Evolutionary conservation across 352 stramenopile genomes (phyloP).

Genomic region (Pythium plurisporium): DNA sequence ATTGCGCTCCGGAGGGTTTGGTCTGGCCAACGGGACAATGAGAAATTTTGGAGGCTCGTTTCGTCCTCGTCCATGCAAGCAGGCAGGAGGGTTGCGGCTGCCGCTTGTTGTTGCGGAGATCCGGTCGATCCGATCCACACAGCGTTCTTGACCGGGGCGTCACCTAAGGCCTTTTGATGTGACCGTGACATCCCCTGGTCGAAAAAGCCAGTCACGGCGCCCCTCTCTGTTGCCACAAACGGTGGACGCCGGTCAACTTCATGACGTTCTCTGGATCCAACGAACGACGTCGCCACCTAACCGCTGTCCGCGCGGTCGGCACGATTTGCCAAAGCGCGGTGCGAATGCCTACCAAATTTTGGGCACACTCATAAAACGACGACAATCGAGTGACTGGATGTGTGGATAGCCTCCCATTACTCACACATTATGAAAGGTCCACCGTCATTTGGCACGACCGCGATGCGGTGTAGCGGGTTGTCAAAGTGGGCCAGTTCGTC

Average conservation of each 20-base stretch:
- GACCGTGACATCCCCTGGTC: neutral
- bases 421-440: neutral
- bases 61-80: neutral
- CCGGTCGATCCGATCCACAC: neutral
- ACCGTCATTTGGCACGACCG: conserved; percentile 5
- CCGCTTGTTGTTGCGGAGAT: neutral
- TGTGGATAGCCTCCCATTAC: conserved; percentile 3
- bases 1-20: neutral
- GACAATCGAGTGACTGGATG: no score
- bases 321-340: neutral
- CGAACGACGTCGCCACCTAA: neutral
- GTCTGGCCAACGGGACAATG: neutral
- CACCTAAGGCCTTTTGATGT: conserved; percentile 2
- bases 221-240: no score
- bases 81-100: no score
- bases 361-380: neutral
- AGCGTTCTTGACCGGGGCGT: neutral
- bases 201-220: neutral
- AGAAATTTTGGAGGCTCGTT: neutral
- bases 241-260: neutral
- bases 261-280: neutral
- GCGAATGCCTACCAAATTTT: neutral
- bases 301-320: neutral
- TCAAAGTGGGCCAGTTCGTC: conserved; percentile 1
- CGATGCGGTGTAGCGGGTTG: neutral